These are phyloP conservation scores for Rhodamnia argentea DNA, from an alignment of 345 rosid species.

Conservation along the genomic window DNA sequence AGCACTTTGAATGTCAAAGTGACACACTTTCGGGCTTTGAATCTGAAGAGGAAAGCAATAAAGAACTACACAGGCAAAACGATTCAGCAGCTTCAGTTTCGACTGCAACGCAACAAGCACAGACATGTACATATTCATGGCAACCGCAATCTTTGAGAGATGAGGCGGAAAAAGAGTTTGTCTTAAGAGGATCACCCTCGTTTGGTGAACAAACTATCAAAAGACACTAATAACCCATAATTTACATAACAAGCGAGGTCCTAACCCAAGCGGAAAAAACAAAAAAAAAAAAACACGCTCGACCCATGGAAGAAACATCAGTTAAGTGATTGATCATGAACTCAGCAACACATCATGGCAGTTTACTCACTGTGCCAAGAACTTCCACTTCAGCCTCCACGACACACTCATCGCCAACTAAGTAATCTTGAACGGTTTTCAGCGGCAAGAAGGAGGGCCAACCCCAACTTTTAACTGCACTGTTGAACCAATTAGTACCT, in stretches of 20 bases:
- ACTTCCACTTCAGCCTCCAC: not conserved
- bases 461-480: not conserved
- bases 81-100: too few relatives aligned
- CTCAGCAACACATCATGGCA: not conserved
- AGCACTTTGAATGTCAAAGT: too few relatives aligned
- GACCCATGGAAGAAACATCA: not conserved
- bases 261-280: not conserved
- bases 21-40: too few relatives aligned
- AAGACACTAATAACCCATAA: not conserved
- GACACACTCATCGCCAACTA: not conserved
- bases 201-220: not conserved
- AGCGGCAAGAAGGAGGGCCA: not conserved
- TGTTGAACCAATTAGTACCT: not conserved
- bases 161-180: not conserved
- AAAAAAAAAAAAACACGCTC: not conserved
- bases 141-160: not conserved
- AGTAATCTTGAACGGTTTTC: not conserved
- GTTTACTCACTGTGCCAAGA: not conserved
- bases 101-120: not conserved
- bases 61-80: too few relatives aligned
- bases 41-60: too few relatives aligned
- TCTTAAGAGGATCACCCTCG: not conserved
- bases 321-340: not conserved
- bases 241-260: not conserved
- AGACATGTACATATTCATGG: not conserved